Base-by-base conservation (phyloP, 2,329 filamentous ascomycete species). In the Diatrype stigma region DNA sequence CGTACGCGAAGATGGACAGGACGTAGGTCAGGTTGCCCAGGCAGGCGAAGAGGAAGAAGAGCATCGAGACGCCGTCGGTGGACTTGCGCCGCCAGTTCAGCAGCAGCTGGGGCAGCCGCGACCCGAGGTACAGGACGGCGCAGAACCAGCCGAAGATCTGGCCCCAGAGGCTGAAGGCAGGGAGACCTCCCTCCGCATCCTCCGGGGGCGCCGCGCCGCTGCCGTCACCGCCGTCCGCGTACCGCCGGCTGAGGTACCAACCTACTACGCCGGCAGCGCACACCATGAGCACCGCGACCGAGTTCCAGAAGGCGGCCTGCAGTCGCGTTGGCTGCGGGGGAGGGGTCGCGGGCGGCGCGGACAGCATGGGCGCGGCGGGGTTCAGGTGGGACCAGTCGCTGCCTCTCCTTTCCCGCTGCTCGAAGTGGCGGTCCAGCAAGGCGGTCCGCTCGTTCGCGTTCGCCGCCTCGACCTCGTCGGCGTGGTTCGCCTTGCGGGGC, bases 11-110 rank as follows among this genome's bases (percentile, higher is more conserved):
- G 60, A 99, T 97, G 35, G 87, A 92, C 35, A 96, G 74, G 17
- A 96, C 92, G 63, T 95, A 97, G 0, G 92, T 96, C 57, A 96
- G 70, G 67, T 99, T 99, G 2, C 94, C 94, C 6, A 97, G 82
- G 66, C 93, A 97, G 4, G 94, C 94, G 67, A 99, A 97, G 21
- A 97, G 76, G 74, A 97, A 97, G 72, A 97, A 99, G 11, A 97
- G 79, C 73, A 96, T 85, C 57, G 89, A 93, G 19, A 99, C 86
- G 3, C 94, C 94, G 50, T 97, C 92, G 1, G 92, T 96, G 42
- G 87, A 92, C 73, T 96, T 96, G 56, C 94, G 86, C 19, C 89
- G 84, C 74, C 90, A 96, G 70, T 97, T 99, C 48, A 97, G 82
- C 7, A 96, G 77, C 2, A 99, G 78, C 72, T 99, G 94, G 0